phyloP scores from a whole-genome alignment of 139 green algal species.

The Trebouxia sp. region DNA sequence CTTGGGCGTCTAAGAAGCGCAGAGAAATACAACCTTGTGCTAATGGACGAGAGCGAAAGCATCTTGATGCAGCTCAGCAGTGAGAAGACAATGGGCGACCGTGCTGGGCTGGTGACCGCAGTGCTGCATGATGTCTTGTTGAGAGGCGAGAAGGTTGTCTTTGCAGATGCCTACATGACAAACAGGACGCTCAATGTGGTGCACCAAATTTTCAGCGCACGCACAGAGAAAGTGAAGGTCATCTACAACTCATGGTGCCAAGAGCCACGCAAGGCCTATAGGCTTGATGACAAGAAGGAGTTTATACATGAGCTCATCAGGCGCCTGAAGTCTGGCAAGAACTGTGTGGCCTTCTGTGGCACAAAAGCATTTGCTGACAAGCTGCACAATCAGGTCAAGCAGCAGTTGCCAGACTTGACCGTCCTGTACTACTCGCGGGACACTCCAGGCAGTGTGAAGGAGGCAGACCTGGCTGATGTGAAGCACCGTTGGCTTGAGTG shows the following conservation, averaged over 20 bases:
- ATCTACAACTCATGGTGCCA: slow-evolving; percentile 15
- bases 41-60: slow-evolving; percentile 15
- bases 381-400: background rate
- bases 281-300: slow-evolving; percentile 11
- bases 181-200: slow-evolving; percentile 1
- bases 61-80: slow-evolving; percentile 25
- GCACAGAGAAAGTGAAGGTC: slow-evolving; percentile 5
- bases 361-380: slow-evolving; percentile 13
- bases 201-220: background rate
- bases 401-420: slow-evolving; percentile 3
- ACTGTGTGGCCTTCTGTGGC: background rate
- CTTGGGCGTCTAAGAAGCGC: slow-evolving; percentile 12
- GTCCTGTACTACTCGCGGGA: slow-evolving; percentile 11
- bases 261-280: slow-evolving; percentile 11
- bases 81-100: slow-evolving; percentile 24
- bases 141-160: slow-evolving; percentile 7
- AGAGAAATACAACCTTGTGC: slow-evolving; percentile 16
- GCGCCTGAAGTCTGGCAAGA: slow-evolving; percentile 11
- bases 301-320: background rate
- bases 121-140: slow-evolving; percentile 17
- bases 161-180: slow-evolving; percentile 10
- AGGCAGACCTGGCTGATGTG: background rate
- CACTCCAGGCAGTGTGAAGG: background rate
- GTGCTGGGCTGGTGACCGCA: slow-evolving; percentile 13
- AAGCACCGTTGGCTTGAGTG: background rate